Conservation (phyloP, 805 yeast genomes). For the Yamadazyma kitorensis region DNA sequence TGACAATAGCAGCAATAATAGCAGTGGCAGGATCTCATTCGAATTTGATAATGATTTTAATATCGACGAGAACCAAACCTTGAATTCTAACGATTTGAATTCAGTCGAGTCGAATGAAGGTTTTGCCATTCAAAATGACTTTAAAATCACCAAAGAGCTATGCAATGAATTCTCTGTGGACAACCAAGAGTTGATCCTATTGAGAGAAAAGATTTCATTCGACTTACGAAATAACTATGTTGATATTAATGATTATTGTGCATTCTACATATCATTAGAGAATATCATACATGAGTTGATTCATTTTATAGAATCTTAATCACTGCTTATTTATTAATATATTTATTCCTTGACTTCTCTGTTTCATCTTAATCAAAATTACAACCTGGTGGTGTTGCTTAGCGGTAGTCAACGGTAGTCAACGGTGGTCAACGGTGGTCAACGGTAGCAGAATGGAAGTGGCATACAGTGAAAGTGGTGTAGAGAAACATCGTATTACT, state of each 20-base stretch:
- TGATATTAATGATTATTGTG: conserved; percentile 44
- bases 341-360: background rate
- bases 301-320: conserved; percentile 27
- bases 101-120: conserved; percentile 7
- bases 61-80: conserved; percentile 2
- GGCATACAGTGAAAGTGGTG: no score
- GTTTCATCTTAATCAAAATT: background rate
- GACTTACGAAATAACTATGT: conserved; percentile 43
- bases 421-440: no score
- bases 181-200: conserved; percentile 25
- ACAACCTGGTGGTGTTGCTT: no score
- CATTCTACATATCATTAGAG: conserved; percentile 41
- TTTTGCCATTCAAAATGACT: conserved; percentile 11
- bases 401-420: no score
- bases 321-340: background rate
- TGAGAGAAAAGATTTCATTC: conserved; percentile 37
- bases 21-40: conserved; percentile 3
- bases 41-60: conserved; percentile 5
- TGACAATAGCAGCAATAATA: background rate
- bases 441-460: no score
- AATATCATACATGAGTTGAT: conserved; percentile 37
- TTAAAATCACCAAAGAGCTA: conserved; percentile 7
- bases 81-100: background rate
- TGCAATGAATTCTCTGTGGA: conserved; percentile 8
- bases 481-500: no score